Evolutionary conservation across 2,329 filamentous ascomycete species (phyloP).

Genomic region (Neurospora sp.): DNA sequence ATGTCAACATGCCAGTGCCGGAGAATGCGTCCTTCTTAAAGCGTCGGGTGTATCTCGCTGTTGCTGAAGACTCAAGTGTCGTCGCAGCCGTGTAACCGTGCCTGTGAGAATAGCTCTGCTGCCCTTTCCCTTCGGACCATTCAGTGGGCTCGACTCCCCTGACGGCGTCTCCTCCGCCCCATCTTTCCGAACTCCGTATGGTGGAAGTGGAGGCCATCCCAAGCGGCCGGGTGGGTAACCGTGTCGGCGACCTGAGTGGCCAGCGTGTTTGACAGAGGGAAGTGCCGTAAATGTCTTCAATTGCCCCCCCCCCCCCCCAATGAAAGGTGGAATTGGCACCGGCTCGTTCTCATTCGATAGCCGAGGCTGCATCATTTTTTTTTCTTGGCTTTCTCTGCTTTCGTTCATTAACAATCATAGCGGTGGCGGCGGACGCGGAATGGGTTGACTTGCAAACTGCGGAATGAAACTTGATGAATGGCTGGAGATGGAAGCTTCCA

Average conservation of each 20-base stretch:
- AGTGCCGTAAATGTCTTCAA: neutral
- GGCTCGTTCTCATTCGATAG: neutral
- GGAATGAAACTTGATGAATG: neutral
- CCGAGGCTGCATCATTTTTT: neutral
- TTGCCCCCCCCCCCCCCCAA: neutral
- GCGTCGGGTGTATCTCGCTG: neutral
- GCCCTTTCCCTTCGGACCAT: neutral
- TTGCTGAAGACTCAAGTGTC: neutral
- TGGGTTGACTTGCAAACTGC: neutral
- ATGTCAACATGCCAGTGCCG: neutral
- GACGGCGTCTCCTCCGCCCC: neutral
- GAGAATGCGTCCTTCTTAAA: neutral
- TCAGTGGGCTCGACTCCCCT: neutral
- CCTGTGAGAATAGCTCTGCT: neutral
- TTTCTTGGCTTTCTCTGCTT: neutral
- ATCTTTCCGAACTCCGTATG: neutral
- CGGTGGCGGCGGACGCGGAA: neutral
- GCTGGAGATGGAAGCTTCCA: neutral
- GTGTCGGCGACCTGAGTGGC: neutral
- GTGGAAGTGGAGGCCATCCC: neutral
- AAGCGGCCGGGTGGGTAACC: neutral
- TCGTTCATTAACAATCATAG: neutral
- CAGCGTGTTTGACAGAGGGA: neutral
- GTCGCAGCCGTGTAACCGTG: neutral
- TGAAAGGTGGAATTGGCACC: neutral